phyloP scores from a whole-genome alignment of 2,329 filamentous ascomycete genomes.

The Saccharata proteae region DNA sequence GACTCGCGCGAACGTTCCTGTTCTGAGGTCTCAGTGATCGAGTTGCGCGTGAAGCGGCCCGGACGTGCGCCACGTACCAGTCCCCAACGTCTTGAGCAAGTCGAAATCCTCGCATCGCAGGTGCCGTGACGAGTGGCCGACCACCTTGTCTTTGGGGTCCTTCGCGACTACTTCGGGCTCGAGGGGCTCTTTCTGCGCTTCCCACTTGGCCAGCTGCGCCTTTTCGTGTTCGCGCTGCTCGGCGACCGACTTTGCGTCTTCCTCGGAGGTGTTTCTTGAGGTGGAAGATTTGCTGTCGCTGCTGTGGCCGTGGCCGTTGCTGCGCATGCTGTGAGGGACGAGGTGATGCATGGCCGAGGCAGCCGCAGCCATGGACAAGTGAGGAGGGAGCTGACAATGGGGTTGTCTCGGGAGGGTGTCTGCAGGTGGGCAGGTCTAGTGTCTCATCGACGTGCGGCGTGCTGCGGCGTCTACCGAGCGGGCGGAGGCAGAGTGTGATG shows the following conservation, averaged over 20 bases:
- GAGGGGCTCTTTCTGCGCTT: conserved; percentile 31
- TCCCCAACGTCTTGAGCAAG: conserved; percentile 63
- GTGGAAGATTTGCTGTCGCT: conserved; percentile 14
- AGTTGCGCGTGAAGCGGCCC: conserved; percentile 1
- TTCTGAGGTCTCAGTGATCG: not conserved
- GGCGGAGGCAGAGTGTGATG: no score
- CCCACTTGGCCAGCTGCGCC: conserved; percentile 33
- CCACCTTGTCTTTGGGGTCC: conserved; percentile 31
- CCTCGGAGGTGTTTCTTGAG: conserved; percentile 17
- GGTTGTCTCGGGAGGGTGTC: no score
- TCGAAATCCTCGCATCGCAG: conserved; percentile 51
- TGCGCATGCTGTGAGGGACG: conserved; percentile 18
- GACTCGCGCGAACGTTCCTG: conserved; percentile 71
- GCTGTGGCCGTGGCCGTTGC: conserved; percentile 15
- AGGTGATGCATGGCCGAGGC: conserved; percentile 25
- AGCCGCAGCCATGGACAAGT: conserved; percentile 22
- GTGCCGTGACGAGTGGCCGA: conserved; percentile 35
- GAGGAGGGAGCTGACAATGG: no score
- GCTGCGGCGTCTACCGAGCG: no score
- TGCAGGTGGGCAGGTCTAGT: no score
- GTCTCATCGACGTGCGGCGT: no score
- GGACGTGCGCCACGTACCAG: conserved; percentile 37
- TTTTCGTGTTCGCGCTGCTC: conserved; percentile 35
- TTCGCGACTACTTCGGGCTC: conserved; percentile 30
- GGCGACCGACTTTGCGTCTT: conserved; percentile 15